Evolutionary conservation across 2,329 filamentous ascomycete species (phyloP).

Genomic region (Curvularia lunata): DNA sequence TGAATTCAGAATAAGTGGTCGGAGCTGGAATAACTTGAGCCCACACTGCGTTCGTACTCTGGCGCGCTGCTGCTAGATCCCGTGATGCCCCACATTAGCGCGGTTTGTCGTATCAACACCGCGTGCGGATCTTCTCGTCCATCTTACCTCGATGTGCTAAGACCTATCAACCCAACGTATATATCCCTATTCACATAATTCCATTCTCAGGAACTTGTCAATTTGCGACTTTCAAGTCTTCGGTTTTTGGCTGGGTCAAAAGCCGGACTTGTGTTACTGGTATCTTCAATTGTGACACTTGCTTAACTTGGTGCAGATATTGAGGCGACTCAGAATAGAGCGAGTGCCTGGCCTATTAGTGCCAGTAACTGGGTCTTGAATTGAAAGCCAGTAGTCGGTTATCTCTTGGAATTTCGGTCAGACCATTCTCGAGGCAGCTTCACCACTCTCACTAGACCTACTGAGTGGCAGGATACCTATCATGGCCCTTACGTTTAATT

Average conservation of each 20-base stretch:
- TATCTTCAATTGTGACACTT: neutral
- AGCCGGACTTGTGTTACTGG: neutral
- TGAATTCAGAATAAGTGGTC: neutral
- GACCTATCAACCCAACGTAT: neutral
- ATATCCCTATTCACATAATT: neutral
- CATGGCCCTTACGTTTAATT: conserved; percentile 72
- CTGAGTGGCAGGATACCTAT: neutral
- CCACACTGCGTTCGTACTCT: neutral
- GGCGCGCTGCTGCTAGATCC: conserved; percentile 14
- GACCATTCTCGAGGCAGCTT: conserved; percentile 1
- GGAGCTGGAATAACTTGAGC: neutral
- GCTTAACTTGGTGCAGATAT: conserved; percentile 11
- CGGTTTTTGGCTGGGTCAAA: neutral
- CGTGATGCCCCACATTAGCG: conserved; percentile 41
- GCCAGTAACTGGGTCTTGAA: neutral
- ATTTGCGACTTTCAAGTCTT: neutral
- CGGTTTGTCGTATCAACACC: conserved; percentile 13
- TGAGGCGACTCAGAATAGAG: neutral
- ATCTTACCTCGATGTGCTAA: neutral
- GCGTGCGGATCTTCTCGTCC: conserved; percentile 12
- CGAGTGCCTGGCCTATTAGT: neutral
- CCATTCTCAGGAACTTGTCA: neutral
- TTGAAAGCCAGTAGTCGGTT: neutral
- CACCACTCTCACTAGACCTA: neutral
- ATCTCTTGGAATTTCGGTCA: neutral